phyloP scores from a whole-genome alignment of 2,329 filamentous ascomycete species.

The Massarina eburnea region DNA sequence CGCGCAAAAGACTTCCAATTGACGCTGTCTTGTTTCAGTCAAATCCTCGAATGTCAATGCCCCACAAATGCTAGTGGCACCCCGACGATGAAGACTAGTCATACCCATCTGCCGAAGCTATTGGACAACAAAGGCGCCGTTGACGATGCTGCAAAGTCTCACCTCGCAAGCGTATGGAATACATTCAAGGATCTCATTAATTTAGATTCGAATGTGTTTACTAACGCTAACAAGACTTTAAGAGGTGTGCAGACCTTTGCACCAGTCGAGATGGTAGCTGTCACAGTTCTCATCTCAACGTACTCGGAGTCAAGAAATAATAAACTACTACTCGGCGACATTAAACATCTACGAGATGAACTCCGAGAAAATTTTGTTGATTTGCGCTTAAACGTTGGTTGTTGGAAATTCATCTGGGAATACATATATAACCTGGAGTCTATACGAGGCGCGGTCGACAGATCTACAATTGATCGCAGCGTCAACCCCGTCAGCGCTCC shows the following conservation, averaged over 20 bases:
- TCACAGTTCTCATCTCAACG: constrained; percentile 36
- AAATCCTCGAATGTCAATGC: constrained; percentile 40
- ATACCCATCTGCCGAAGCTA: constrained; percentile 23
- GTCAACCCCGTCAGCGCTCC: too few relatives aligned
- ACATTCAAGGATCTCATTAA: constrained; percentile 31
- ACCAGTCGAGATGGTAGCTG: constrained; percentile 40
- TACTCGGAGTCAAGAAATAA: constrained; percentile 31
- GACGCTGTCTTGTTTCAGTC: constrained; percentile 38
- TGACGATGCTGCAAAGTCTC: constrained; percentile 33
- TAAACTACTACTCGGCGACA: constrained; percentile 31
- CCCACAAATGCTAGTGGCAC: constrained; percentile 24
- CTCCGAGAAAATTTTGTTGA: constrained; percentile 33
- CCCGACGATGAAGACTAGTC: constrained; percentile 26
- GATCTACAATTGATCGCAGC: constrained; percentile 18
- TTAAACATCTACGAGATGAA: constrained; percentile 23
- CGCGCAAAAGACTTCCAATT: constrained; percentile 39
- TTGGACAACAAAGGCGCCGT: constrained; percentile 26
- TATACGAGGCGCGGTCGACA: constrained; percentile 26
- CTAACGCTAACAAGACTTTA: constrained; percentile 27
- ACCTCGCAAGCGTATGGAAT: constrained; percentile 37
- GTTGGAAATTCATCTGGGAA: constrained; percentile 37
- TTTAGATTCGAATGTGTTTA: constrained; percentile 30
- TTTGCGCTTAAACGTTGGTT: constrained; percentile 23
- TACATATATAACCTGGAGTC: constrained; percentile 31
- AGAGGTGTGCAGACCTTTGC: constrained; percentile 36